Evolutionary conservation across 164 flowering plant species (phyloP).

Genomic region (Tetracentron sinense): DNA sequence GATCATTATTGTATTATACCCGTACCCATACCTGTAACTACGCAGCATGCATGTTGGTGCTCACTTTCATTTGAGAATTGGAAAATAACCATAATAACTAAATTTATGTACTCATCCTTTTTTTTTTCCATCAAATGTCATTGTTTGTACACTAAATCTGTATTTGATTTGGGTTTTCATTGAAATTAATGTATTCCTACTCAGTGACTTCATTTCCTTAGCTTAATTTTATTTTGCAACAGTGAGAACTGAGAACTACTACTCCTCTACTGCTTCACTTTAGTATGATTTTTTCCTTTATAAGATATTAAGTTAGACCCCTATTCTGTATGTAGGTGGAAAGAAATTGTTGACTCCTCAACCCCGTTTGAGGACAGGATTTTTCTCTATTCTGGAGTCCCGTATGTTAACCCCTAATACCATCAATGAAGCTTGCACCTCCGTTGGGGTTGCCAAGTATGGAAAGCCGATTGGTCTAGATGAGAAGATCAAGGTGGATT

Average conservation of each 20-base stretch:
- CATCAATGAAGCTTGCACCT: constrained; percentile 81
- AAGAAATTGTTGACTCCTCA: constrained; percentile 87
- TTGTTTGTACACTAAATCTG: too few species aligned
- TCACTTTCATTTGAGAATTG: neutral
- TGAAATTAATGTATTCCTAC: too few species aligned
- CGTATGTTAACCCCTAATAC: constrained; percentile 35
- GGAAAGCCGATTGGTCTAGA: constrained; percentile 77
- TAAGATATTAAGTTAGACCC: neutral
- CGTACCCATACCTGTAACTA: too few species aligned
- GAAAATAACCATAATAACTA: neutral
- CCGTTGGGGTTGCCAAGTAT: constrained; percentile 84
- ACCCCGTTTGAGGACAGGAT: constrained; percentile 85
- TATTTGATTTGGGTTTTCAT: too few species aligned
- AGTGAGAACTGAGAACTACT: neutral
- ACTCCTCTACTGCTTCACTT: neutral
- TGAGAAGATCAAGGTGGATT: constrained; percentile 75
- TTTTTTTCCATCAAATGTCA: too few species aligned
- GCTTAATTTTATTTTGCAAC: neutral
- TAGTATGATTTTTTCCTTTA: neutral
- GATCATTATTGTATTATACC: too few species aligned
- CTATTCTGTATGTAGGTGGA: constrained; percentile 39
- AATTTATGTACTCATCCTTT: too few species aligned
- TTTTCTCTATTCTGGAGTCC: constrained; percentile 72
- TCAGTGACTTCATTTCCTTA: neutral
- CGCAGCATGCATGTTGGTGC: too few species aligned